Conservation (phyloP, 2,329 filamentous ascomycete genomes). For the Alternaria sp. region DNA sequence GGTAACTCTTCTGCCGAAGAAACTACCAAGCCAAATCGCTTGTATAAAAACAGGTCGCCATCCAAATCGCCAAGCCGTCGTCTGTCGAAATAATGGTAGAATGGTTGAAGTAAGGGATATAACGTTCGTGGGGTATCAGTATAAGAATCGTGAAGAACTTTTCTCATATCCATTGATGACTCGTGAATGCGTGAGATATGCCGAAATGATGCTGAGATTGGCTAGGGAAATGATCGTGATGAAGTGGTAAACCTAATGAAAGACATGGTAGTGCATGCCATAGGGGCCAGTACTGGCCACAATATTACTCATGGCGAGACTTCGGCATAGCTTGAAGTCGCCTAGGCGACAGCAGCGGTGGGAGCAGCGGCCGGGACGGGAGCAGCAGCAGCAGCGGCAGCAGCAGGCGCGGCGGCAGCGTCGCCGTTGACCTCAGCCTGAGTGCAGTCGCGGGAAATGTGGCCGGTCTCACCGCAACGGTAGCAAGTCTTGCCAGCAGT, state of each 20-base stretch:
- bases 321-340: constrained; percentile 6
- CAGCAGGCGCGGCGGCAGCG: constrained; percentile 33
- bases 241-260: constrained; percentile 25
- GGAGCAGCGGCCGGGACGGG: constrained; percentile 53
- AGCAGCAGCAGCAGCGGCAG: constrained; percentile 29
- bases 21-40: constrained; percentile 19
- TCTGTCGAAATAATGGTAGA: constrained; percentile 49
- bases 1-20: constrained; percentile 15
- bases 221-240: constrained; percentile 45
- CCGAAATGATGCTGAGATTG: constrained; percentile 44
- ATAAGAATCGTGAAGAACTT: constrained; percentile 53
- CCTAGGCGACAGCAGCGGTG: constrained; percentile 52
- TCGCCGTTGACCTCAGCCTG: constrained; percentile 69
- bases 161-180: constrained; percentile 45
- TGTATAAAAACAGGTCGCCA: constrained; percentile 30
- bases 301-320: constrained; percentile 31
- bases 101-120: constrained; percentile 47
- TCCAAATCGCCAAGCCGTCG: constrained; percentile 50
- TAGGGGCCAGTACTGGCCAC: constrained; percentile 19
- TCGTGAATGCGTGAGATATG: constrained; percentile 52
- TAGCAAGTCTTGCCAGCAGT: constrained; percentile 99
- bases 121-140: constrained; percentile 56
- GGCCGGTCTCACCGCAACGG: constrained; percentile 92
- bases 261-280: constrained; percentile 20
- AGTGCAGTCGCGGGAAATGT: constrained; percentile 96